Percentiles rank a stretch among this genome's conserved stretches.
Evolutionary conservation across 2,329 filamentous ascomycete species (phyloP).

Genomic region (Penicillium sp.): DNA sequence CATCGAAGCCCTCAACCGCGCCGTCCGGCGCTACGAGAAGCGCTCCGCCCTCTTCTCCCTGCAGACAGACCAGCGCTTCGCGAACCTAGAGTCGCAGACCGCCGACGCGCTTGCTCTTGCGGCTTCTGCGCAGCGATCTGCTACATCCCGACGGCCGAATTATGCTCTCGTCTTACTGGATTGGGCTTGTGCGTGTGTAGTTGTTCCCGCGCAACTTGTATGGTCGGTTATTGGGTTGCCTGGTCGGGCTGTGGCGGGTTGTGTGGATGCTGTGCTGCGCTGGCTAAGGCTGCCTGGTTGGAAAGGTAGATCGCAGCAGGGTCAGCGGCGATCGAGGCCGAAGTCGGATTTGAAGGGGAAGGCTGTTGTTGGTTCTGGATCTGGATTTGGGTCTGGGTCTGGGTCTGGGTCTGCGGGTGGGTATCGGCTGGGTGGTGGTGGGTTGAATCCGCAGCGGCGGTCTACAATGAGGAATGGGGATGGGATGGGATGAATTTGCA

Average conservation of each 20-base stretch:
- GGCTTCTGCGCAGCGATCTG: constrained; percentile 57
- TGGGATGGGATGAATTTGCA: not conserved
- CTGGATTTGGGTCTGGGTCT: no score
- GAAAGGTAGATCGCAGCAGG: not conserved
- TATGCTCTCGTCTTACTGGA: constrained; percentile 34
- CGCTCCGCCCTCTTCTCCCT: constrained; percentile 70
- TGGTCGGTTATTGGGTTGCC: constrained; percentile 34
- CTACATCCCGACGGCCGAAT: constrained; percentile 19
- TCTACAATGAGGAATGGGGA: not conserved
- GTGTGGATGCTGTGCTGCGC: constrained; percentile 13
- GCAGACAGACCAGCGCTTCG: constrained; percentile 71
- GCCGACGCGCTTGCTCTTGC: constrained; percentile 78
- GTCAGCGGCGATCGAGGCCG: not conserved
- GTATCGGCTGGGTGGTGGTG: constrained; percentile 1
- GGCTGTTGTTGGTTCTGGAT: not conserved
- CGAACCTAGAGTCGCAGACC: constrained; percentile 65
- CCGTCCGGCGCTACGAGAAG: constrained; percentile 88
- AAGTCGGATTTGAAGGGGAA: constrained; percentile 25
- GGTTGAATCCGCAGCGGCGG: not conserved
- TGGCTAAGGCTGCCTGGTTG: constrained; percentile 3
- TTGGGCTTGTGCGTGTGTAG: constrained; percentile 34
- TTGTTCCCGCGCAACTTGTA: constrained; percentile 36
- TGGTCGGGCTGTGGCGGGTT: constrained; percentile 21
- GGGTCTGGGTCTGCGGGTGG: not conserved
- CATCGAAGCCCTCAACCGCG: constrained; percentile 80